phyloP scores from a whole-genome alignment of 441 rosid genomes.

The Jatropha podagrica region DNA sequence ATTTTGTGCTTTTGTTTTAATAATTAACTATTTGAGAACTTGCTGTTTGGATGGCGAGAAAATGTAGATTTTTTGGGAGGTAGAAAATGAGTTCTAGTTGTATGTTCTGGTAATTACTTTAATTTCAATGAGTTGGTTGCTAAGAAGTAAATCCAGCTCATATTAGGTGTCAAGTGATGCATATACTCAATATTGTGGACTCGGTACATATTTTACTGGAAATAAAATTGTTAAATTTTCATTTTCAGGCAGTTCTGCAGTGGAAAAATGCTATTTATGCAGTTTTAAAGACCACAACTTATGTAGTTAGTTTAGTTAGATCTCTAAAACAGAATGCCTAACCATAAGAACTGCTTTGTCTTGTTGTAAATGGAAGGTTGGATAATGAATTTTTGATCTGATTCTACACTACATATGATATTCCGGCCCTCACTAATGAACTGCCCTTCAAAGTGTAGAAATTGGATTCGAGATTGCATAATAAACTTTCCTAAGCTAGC shows the following conservation, averaged over 20 bases:
- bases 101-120: not conserved
- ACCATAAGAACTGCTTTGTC: not conserved
- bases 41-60: slow-evolving; percentile 5
- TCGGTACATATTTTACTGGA: not conserved
- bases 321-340: not conserved
- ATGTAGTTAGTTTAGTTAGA: not conserved
- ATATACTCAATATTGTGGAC: not conserved
- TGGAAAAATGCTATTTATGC: too few species aligned
- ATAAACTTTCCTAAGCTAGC: too few species aligned
- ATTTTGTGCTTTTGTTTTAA: not conserved
- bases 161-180: not conserved
- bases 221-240: not conserved
- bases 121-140: not conserved
- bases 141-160: slow-evolving; percentile 16
- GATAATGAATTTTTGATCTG: too few species aligned
- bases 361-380: too few species aligned
- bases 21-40: not conserved
- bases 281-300: not conserved
- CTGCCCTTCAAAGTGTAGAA: too few species aligned
- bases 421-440: too few species aligned
- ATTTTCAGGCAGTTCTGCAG: not conserved
- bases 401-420: too few species aligned
- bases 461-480: too few species aligned
- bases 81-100: not conserved
- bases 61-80: not conserved